Conservation (phyloP, 371 early-diverging fungal genomes). For the Actinomortierella wolfii region DNA sequence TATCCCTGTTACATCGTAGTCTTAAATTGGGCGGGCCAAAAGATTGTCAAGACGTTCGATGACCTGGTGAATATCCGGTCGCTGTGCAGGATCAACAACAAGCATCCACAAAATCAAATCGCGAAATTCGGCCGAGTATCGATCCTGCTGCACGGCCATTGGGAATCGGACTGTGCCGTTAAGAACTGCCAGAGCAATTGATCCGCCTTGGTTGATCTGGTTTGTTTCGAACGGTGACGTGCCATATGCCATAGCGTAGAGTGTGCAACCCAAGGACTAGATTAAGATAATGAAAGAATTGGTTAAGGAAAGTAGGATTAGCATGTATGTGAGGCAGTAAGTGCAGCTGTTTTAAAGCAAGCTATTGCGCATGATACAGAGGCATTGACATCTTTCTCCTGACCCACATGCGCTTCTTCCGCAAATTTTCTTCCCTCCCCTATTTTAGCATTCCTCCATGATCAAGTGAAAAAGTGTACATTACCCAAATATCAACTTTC, state of each 20-base stretch:
- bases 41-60: conserved; percentile 38
- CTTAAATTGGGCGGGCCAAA: conserved; percentile 22
- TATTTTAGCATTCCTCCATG: too few species aligned
- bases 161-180: conserved; percentile 73
- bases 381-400: too few species aligned
- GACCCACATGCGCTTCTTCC: neutral
- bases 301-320: neutral
- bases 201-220: conserved; percentile 71
- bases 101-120: conserved; percentile 73
- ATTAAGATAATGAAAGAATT: neutral
- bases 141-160: conserved; percentile 41
- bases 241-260: conserved; percentile 78
- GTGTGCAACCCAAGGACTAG: conserved; percentile 73
- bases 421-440: neutral
- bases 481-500: conserved; percentile 79
- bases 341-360: neutral
- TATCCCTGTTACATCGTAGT: neutral
- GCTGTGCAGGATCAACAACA: conserved; percentile 61
- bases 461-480: neutral
- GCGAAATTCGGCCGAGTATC: conserved; percentile 65
- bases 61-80: conserved; percentile 71
- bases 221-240: conserved; percentile 78
- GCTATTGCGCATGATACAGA: too few species aligned
- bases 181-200: conserved; percentile 73
- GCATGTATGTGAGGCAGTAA: conserved; percentile 1